Conservation (phyloP, 2,329 filamentous ascomycete genomes). For the Trichoderma cornu-damae region DNA sequence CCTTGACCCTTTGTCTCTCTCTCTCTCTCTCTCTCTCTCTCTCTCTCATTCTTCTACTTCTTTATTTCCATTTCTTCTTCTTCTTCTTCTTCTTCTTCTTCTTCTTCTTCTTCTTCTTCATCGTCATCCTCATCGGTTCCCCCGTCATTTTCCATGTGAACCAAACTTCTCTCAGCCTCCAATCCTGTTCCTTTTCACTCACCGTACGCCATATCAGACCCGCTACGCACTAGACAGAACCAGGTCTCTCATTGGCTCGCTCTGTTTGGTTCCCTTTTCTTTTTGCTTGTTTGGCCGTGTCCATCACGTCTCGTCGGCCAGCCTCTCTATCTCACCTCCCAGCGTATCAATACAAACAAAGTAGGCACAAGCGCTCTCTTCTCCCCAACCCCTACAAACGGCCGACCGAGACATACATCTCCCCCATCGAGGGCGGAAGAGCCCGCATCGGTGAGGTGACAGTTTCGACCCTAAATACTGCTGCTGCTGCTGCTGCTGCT, state of each 20-base stretch:
- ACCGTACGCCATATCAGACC: not conserved
- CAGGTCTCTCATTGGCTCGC: not conserved
- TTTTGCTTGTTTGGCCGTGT: not conserved
- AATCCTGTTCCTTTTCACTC: not conserved
- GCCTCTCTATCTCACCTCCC: not conserved
- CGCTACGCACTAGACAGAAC: not conserved
- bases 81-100: not conserved
- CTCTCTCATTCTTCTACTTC: not conserved
- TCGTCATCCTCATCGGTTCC: not conserved
- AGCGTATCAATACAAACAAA: not conserved
- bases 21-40: not conserved
- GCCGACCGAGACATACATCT: slow-evolving; percentile 17
- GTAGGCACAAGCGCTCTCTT: not conserved
- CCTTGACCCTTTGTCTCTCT: not conserved
- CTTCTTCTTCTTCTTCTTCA: not conserved
- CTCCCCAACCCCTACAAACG: not conserved
- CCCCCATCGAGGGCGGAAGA: slow-evolving; percentile 15
- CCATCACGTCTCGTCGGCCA: not conserved
- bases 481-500: not conserved
- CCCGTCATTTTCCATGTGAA: not conserved
- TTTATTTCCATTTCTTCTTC: not conserved
- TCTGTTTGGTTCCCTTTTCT: not conserved
- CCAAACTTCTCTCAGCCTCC: not conserved
- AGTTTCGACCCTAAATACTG: not conserved
- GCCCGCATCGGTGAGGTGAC: not conserved